Base-by-base conservation (phyloP, 1,284 basidiomycete genomes). In the Earliella scabrosa region DNA sequence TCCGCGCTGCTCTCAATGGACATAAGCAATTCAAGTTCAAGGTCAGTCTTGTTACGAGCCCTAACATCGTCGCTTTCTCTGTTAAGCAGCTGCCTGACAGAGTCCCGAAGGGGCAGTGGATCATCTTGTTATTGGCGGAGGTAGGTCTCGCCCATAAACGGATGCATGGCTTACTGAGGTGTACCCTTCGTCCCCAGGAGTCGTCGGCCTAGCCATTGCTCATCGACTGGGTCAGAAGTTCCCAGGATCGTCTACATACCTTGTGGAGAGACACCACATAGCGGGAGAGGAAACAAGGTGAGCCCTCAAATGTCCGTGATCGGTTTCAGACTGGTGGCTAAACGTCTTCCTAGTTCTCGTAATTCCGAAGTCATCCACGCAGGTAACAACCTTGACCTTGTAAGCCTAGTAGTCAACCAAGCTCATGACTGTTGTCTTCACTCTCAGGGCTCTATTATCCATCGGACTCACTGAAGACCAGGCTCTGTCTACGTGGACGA, bases 301-400 rank as follows among this genome's bases (percentile, higher is more conserved):
- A 49, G 75, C 59, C 47, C 2, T 38, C 35, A 8, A 6, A n/a
- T n/a, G n/a, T n/a, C n/a, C 50, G 18, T 39, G 52, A 13, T 11
- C 9, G 31, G 11, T 10, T 23, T 34, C 34, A 20, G 16, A n/a
- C 50, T 16, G 29, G 11, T 27, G 14, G 4, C 7, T 29, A 44
- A 7, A 21, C n/a, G 52, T 45, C 27, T 7, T 47, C 18, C 13
- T 56, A 95, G 93, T 70, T 95, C 95, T 35, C 87, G 97, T 20
- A 98, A 98, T 71, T 97, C 94, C 1, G 97, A 98, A 68, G 97
- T 99, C 14, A 91, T 98, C 40, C 96, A 98, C 74, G 93, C 93
- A 58, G 93, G 92, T 86, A 10, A 20, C 45, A 35, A 35, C 16
- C 27, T 29, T n/a, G n/a, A n/a, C n/a, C n/a, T n/a, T n/a, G n/a